A percentile compares a stretch with the other conserved stretches of the same genome.
These are phyloP conservation scores for Microsporum audouinii DNA, from an alignment of 2,329 filamentous ascomycete genomes.

Conservation along the genomic window DNA sequence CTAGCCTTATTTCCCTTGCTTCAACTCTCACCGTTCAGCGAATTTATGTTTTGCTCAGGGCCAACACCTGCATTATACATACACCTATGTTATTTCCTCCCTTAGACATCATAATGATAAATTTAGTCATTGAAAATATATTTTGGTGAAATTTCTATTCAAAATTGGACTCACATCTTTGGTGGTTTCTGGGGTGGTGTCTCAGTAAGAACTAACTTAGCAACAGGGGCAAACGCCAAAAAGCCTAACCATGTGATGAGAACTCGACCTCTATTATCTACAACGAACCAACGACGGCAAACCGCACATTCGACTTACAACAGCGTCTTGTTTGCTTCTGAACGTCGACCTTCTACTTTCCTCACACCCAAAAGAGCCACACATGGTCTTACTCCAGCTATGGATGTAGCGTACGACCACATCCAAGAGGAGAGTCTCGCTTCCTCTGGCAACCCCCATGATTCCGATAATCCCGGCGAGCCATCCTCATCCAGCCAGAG, in stretches of 20 bases:
- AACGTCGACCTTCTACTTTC: neutral
- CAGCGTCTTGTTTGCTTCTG: neutral
- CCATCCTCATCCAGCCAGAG: constrained; percentile 27
- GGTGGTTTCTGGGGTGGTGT: no score
- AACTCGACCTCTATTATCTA: neutral
- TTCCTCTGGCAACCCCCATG: constrained; percentile 33
- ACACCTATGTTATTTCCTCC: no score
- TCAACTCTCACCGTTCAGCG: no score
- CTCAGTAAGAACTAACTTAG: no score
- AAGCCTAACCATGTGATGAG: neutral
- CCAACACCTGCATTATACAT: no score
- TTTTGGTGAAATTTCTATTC: neutral
- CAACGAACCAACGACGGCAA: neutral
- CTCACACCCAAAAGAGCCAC: neutral
- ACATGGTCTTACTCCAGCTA: constrained; percentile 29
- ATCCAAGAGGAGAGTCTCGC: constrained; percentile 70
- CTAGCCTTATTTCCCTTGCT: neutral
- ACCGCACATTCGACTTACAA: neutral
- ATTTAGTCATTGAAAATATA: neutral
- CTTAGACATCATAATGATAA: no score
- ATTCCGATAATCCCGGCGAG: constrained; percentile 36
- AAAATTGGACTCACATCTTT: neutral
- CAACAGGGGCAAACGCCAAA: neutral
- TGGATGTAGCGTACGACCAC: constrained; percentile 97
- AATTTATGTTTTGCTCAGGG: no score